Evolutionary conservation across 768 basidiomycete genomes (phyloP), one percentile per base, ranked within the genome.

Genomic region (Mycena galopus): DNA sequence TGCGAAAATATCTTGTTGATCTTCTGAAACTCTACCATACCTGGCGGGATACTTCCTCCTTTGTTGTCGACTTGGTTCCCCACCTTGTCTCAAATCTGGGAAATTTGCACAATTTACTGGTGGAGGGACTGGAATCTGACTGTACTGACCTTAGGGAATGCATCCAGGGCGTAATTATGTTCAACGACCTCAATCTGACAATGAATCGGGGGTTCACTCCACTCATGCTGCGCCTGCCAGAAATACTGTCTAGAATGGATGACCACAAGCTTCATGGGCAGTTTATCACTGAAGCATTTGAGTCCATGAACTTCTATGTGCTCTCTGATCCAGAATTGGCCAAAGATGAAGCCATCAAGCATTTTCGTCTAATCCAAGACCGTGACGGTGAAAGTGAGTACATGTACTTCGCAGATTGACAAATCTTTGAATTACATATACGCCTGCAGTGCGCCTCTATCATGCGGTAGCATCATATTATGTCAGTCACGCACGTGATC

Each of bases 41-140:
- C 0, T 37, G 21, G 51, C 29, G 5, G 16, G 2, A 25, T 47
- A 21, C 27, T n/a, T 27, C 57, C 10, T 23, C 58, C 23, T 29
- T 37, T 21, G 47, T 39, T 6, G 37, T 39, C 12, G 51, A 61
- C 53, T 23, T 62, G 27, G 35, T 62, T n/a, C 58, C 42, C 3
- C 51, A n/a, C 2, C 32, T 69, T 12, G 23, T 55, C 12, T 23
- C 25, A 27, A 69, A 69, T 44, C 51, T 50, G 5, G 67, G 59
- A 7, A 69, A 69, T 37, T 9, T 69, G 50, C 35, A 62, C 27
- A 10, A 14, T 23, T 4, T 69, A 17, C 42, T 69, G 55, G 53
- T 11, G 8, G 10, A 65, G 5, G 65, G 37, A 21, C 44, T 65
- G 55, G 53, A 57, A 2, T 56, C 29, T 0, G 55, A 42, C 32